Base-by-base conservation (phyloP, 2,329 filamentous ascomycete genomes). In the Fusarium brachygibbosum region DNA sequence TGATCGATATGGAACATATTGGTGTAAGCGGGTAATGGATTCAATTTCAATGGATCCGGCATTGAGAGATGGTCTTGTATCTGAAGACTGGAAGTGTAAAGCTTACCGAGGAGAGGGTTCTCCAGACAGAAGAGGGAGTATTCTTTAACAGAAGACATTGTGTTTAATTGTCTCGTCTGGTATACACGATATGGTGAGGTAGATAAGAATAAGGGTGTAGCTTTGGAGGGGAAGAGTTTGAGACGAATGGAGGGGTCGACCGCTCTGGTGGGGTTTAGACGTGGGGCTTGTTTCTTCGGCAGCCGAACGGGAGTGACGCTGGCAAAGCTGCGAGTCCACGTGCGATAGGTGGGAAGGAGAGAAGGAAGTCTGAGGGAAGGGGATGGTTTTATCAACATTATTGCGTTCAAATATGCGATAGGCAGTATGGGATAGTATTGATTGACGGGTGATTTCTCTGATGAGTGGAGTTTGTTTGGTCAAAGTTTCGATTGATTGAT, bases 81-180 rank as follows among this genome's bases (percentile, higher is more conserved):
- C 32, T n/a, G 38, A 38, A 51, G 48, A 14, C 23, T 28, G n/a
- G 11, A 37, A 21, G 19, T 32, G n/a, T 11, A 37, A 37, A 37
- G 71, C 87, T 74, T 84, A 94, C 92, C 95, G 76, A 99, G 92
- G 76, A 99, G 90, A 81, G 96, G 96, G 83, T 99, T 99, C 91
- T 98, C 96, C 77, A 99, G 84, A 83, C 92, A 96, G 78, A 98
- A 87, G 77, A 99, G 91, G 82, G 93, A 87, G 85, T 91, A 98
- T 82, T 94, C 91, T 83, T 94, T 91, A 75, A 82, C 79, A 74
- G 90, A 81, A 78, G 92, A 86, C 93, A 97, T 97, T 70, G 77
- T 84, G 76, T 69, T 76, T 21, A 66, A 66, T 69, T 73, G 66
- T 69, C 48, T 66, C 57, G 61, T 48, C 32, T 65, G 54, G 46